Evolutionary conservation across 208 protist species (phyloP).

Genomic region (Leishmania arabica): DNA sequence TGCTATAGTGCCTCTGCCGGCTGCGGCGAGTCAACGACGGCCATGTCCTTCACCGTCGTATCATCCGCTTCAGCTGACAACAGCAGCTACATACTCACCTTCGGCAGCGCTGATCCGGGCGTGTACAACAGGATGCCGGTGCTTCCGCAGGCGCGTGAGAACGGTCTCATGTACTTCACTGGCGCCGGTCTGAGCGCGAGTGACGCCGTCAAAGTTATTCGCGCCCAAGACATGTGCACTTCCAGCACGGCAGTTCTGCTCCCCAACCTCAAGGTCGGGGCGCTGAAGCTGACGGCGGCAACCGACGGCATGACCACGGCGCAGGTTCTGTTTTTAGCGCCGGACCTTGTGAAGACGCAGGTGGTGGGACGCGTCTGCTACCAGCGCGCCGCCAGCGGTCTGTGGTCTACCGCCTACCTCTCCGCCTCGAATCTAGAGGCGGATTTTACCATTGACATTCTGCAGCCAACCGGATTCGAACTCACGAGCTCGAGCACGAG

Average conservation of each 20-base stretch:
- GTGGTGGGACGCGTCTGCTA: slow-evolving; percentile 84
- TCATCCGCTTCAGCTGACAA: slow-evolving; percentile 13
- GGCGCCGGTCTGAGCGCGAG: slow-evolving; percentile 45
- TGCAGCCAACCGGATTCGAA: slow-evolving; percentile 81
- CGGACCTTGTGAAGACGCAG: slow-evolving; percentile 45
- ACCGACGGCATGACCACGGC: slow-evolving; percentile 9
- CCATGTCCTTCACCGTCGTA: slow-evolving; percentile 75
- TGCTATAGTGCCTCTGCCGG: slow-evolving; percentile 38
- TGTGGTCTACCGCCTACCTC: slow-evolving; percentile 70
- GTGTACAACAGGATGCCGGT: slow-evolving; percentile 63
- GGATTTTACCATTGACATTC: slow-evolving; percentile 79
- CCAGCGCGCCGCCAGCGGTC: slow-evolving; percentile 28
- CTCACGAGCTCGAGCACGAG: slow-evolving; percentile 29
- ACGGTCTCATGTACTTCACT: slow-evolving; percentile 56
- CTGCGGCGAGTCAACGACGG: slow-evolving; percentile 34
- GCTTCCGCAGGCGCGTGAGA: slow-evolving; percentile 71
- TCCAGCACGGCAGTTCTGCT: slow-evolving; percentile 61
- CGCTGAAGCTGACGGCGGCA: slow-evolving; percentile 19
- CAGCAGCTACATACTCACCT: slow-evolving; percentile 31
- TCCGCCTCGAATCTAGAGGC: slow-evolving; percentile 26
- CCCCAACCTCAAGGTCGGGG: slow-evolving; percentile 53
- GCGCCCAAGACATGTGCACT: slow-evolving; percentile 45
- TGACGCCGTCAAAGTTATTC: slow-evolving; percentile 71
- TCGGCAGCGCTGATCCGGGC: slow-evolving; percentile 55
- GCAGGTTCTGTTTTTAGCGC: slow-evolving; percentile 65